Evolutionary conservation across 208 protist species (phyloP).

Genomic region (Dictyostelium gargantuum): DNA sequence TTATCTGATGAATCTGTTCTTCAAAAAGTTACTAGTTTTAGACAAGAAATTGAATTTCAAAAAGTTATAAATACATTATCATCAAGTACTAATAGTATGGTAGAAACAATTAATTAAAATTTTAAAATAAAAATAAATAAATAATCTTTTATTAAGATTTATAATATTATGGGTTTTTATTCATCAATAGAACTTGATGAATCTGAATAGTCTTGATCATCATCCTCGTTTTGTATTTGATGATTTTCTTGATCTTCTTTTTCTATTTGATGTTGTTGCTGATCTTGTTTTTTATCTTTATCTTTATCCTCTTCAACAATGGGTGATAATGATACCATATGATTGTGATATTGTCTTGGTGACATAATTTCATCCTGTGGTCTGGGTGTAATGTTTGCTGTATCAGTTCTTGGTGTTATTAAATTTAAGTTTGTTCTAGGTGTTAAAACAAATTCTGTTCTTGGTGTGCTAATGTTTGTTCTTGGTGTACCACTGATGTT

Average conservation of each 20-base stretch:
- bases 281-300: too few relatives aligned
- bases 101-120: neutral
- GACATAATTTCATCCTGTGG: neutral
- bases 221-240: neutral
- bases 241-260: neutral
- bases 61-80: neutral
- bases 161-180: neutral
- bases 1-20: neutral
- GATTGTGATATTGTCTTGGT: neutral
- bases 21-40: slow-evolving; percentile 33
- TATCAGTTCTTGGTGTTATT: neutral
- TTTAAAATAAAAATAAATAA: neutral
- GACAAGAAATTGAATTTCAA: slow-evolving; percentile 33
- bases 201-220: neutral
- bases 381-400: neutral
- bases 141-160: neutral
- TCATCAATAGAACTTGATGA: neutral
- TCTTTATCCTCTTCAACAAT: neutral
- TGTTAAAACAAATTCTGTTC: neutral
- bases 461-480: neutral
- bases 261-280: neutral
- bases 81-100: neutral
- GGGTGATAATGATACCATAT: neutral
- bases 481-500: neutral
- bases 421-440: neutral